Evolutionary conservation across 441 rosid genomes (phyloP).

Genomic region (Populus hybrid): DNA sequence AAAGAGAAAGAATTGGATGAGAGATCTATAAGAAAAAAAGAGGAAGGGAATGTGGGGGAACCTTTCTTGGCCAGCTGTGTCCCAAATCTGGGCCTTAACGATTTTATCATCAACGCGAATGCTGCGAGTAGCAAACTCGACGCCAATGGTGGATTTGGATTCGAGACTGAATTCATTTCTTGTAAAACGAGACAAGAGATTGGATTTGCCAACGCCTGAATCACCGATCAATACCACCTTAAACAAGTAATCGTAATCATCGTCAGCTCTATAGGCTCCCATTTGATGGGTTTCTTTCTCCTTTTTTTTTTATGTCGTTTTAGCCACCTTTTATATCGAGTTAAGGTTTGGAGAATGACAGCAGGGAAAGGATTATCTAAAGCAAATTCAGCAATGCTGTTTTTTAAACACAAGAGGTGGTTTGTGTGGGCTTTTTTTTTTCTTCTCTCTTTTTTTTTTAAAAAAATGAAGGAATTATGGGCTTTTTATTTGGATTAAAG

Average conservation of each 20-base stretch:
- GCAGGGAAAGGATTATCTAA: background rate
- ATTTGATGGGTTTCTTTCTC: conserved; percentile 20
- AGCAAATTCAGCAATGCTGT: background rate
- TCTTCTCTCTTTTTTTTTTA: no score
- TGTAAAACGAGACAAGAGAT: conserved; percentile 57
- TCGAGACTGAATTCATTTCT: conserved; percentile 75
- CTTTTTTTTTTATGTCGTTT: background rate
- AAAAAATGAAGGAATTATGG: background rate
- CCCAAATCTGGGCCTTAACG: conserved; percentile 87
- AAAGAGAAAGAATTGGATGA: background rate
- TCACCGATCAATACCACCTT: conserved; percentile 83
- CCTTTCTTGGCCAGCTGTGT: conserved; percentile 43
- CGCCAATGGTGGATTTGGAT: conserved; percentile 86
- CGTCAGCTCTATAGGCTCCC: conserved; percentile 76
- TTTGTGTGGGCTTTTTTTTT: background rate
- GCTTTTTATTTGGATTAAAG: background rate
- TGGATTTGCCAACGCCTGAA: conserved; percentile 46
- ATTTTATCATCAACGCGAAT: conserved; percentile 69
- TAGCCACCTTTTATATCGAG: background rate
- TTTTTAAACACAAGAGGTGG: background rate
- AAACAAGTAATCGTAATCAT: conserved; percentile 84
- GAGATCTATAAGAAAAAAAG: background rate
- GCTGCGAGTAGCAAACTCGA: conserved; percentile 87
- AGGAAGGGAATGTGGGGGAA: conserved; percentile 3
- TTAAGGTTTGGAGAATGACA: background rate